Base-by-base conservation (phyloP, 2,329 filamentous ascomycete genomes). In the Penicillium verrucosum region DNA sequence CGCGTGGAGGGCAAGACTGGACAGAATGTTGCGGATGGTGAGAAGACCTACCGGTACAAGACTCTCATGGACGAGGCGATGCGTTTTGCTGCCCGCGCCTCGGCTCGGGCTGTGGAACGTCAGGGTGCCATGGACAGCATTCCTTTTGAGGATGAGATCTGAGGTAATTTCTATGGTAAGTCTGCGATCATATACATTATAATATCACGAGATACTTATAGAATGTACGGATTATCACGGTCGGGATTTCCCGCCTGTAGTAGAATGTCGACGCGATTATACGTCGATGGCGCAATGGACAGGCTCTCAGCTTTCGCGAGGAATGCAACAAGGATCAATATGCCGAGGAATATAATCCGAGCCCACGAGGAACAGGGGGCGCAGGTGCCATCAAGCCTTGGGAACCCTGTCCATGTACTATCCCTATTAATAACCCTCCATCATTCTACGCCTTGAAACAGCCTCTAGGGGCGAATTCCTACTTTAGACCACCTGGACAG, bases 1-100 rank as follows among this genome's bases (percentile, higher is more conserved):
- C 70, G 77, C 18, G 70, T 69, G 6, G 78, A 80, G 46, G 75
- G 78, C 30, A 74, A 89, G 43, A 82, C 82, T 57, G 77, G 79
- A 1, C 85, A 65, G 37, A 71, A 74, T 50, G 44, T 76, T n/a
- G 61, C 63, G 4, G 63, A 56, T 10, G 66, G 66, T 16, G 74
- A 76, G 61, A 73, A 71, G 63, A 62, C 62, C 29, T 63, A 69
- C 48, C 67, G 73, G 44, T 75, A 75, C 67, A 70, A 77, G 58
- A 64, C 69, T 61, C 65, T 83, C 45, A 81, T 79, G 52, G 75
- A 78, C 12, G 71, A 75, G 56, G 76, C 73, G 2, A 71, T 80
- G 56, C 74, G 68, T 16, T 69, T 76, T 58, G 80, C 77, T 14
- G 73, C 74, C 27, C 63, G 65, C 36, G 78, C 77, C n/a, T 73